Percentiles rank a stretch among this genome's conserved stretches.
phyloP scores from a whole-genome alignment of 345 rosid species.

The Lenwebbia sp. region DNA sequence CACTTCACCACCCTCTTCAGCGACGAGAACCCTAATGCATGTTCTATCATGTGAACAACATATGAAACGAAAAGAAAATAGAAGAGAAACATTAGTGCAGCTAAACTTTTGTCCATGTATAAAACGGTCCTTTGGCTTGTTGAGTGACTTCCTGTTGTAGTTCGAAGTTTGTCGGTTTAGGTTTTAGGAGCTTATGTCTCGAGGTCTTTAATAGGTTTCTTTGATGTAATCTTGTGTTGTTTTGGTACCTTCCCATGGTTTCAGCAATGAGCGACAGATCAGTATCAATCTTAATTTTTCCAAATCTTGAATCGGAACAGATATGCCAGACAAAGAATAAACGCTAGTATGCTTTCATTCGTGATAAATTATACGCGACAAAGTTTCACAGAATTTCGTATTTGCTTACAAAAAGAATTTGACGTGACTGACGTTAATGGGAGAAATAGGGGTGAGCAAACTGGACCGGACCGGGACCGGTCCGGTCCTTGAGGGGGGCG shows the following conservation, averaged over 20 bases:
- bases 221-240: not conserved
- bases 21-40: slow-evolving; percentile 44
- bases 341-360: not conserved
- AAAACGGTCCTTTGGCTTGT: not conserved
- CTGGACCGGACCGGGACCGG: too few species aligned
- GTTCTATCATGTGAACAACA: slow-evolving; percentile 29
- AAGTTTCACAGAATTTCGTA: not conserved
- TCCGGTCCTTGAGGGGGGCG: too few species aligned
- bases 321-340: not conserved
- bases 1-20: slow-evolving; percentile 24
- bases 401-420: not conserved
- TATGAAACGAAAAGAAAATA: not conserved
- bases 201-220: too few species aligned
- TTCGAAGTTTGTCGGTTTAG: not conserved
- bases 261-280: not conserved
- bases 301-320: not conserved
- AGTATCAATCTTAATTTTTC: not conserved
- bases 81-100: not conserved
- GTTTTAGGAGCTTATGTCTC: not conserved
- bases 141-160: not conserved
- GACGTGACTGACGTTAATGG: not conserved
- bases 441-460: too few species aligned
- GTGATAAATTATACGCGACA: not conserved
- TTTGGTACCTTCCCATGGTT: not conserved
- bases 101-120: not conserved